Conservation (phyloP, 192 early-diverging fungal genomes). For the Chytriomyces confervae region DNA sequence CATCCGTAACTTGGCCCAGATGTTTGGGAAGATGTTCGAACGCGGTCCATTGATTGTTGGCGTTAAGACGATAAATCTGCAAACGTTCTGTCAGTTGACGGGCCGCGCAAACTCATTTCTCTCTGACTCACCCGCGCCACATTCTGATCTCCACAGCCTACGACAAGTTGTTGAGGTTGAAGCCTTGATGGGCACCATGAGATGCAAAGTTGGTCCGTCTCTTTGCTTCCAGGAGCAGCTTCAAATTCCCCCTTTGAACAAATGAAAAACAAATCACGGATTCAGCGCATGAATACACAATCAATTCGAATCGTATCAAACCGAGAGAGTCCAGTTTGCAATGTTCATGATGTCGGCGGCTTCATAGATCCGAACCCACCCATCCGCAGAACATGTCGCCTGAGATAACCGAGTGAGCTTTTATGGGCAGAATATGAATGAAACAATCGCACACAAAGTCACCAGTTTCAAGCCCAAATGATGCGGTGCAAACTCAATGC, state of each 20-base stretch:
- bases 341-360: conserved; percentile 79
- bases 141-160: conserved; percentile 80
- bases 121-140: conserved; percentile 11
- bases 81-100: background rate
- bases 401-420: conserved; percentile 39
- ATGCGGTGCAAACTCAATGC: conserved; percentile 90
- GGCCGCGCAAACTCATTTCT: too few relatives aligned
- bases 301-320: background rate
- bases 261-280: too few relatives aligned
- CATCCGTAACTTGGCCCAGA: conserved; percentile 69
- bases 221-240: conserved; percentile 62
- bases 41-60: conserved; percentile 66
- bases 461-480: conserved; percentile 80
- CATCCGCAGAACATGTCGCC: conserved; percentile 84
- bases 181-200: conserved; percentile 89
- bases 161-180: conserved; percentile 76
- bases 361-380: conserved; percentile 85
- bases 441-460: background rate
- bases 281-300: too few relatives aligned
- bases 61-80: conserved; percentile 43
- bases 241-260: conserved; percentile 38
- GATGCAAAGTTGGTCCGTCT: conserved; percentile 80
- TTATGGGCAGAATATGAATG: conserved; percentile 6
- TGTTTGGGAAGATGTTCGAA: conserved; percentile 65
- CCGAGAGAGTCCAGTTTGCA: conserved; percentile 77